Percentiles rank a stretch among this genome's conserved stretches.
Evolutionary conservation across 257 asterid species (phyloP).

Genomic region (Leonotis leonurus): DNA sequence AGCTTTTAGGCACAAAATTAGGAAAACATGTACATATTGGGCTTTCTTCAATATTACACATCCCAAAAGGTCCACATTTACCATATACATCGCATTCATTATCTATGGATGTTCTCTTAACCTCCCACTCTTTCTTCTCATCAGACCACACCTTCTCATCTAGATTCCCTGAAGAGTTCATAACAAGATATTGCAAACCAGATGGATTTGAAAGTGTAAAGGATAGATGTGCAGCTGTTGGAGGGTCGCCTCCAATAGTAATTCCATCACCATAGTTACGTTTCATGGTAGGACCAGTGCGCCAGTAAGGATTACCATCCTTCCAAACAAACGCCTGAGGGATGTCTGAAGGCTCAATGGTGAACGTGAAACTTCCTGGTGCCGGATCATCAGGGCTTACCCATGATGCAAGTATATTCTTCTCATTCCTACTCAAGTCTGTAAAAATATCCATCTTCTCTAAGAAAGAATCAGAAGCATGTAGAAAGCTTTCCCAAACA

Average conservation of each 20-base stretch:
- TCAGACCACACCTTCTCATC: neutral
- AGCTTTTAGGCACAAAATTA: constrained; percentile 35
- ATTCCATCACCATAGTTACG: constrained; percentile 34
- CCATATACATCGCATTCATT: constrained; percentile 35
- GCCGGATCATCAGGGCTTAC: constrained; percentile 45
- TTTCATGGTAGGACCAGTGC: constrained; percentile 52
- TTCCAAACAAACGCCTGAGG: constrained; percentile 1
- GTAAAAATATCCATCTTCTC: neutral
- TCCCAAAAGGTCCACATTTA: constrained; percentile 32
- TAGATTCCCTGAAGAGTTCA: neutral
- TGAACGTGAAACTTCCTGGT: constrained; percentile 31
- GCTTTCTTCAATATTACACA: constrained; percentile 18
- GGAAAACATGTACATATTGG: constrained; percentile 39
- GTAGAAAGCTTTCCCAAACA: constrained; percentile 20
- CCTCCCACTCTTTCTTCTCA: neutral
- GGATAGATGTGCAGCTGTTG: neutral
- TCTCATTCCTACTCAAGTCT: constrained; percentile 1
- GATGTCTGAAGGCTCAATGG: neutral
- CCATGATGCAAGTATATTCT: constrained; percentile 29
- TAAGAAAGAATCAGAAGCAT: constrained; percentile 11
- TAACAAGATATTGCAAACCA: neutral
- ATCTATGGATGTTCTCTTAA: constrained; percentile 11
- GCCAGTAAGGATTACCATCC: constrained; percentile 24
- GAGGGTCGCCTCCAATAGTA: constrained; percentile 2
- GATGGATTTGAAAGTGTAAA: neutral